A percentile compares a stretch with the other conserved stretches of the same genome.
phyloP scores from a whole-genome alignment of 352 stramenopile species.

The Phytophthora ohioensis region DNA sequence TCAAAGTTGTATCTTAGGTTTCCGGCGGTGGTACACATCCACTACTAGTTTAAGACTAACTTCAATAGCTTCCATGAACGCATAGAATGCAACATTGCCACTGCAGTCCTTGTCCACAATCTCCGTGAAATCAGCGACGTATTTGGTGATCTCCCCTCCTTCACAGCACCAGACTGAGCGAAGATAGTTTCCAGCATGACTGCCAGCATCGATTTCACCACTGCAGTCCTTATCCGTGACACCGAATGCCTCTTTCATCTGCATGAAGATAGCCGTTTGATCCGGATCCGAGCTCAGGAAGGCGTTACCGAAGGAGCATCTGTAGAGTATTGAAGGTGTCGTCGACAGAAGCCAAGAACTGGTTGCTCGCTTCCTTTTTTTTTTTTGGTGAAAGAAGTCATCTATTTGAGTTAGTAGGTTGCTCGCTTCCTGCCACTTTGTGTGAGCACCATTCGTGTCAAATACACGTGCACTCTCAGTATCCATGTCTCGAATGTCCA shows the following conservation, averaged over 20 bases:
- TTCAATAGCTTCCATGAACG: conserved; percentile 84
- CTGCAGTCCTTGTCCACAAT: conserved; percentile 72
- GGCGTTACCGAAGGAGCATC: conserved; percentile 68
- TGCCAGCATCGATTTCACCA: conserved; percentile 65
- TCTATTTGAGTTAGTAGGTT: too few species aligned
- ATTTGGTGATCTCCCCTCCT: conserved; percentile 69
- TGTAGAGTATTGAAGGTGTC: conserved; percentile 78
- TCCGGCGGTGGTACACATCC: conserved; percentile 68
- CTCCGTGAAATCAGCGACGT: conserved; percentile 80
- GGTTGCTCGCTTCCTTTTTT: conserved; percentile 25
- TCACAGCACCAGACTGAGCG: conserved; percentile 64
- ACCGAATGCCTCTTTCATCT: conserved; percentile 85
- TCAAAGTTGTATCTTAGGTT: conserved; percentile 42
- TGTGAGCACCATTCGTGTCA: conserved; percentile 33
- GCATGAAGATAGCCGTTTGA: conserved; percentile 83
- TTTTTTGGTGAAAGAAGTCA: too few species aligned
- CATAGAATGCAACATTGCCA: conserved; percentile 81
- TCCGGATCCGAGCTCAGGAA: conserved; percentile 80
- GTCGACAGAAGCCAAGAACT: conserved; percentile 60
- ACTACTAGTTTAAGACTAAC: conserved; percentile 80
- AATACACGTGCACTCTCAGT: conserved; percentile 12
- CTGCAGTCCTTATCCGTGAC: conserved; percentile 77
- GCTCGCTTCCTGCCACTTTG: conserved; percentile 56
- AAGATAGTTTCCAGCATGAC: conserved; percentile 78
- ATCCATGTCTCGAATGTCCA: conserved; percentile 59